Percentiles rank a stretch among this genome's conserved stretches.
These are phyloP conservation scores for Chloroidium sp. DNA, from an alignment of 163 green algal genomes.

Conservation along the genomic window DNA sequence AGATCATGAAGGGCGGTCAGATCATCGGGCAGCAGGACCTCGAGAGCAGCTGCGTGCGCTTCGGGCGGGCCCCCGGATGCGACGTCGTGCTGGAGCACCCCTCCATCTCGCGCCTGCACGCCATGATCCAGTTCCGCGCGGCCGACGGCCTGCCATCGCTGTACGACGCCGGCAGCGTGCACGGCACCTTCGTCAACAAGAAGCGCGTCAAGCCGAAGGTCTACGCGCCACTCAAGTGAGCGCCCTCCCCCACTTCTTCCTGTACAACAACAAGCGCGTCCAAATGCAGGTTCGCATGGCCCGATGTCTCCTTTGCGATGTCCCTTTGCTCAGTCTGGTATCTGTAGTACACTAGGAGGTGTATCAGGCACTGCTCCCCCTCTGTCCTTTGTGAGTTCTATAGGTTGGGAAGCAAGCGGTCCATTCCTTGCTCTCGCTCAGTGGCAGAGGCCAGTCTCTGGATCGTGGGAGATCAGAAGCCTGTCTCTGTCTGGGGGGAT, in stretches of 20 bases:
- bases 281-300: too few species aligned
- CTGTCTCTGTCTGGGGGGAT: too few species aligned
- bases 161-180: conserved; percentile 70
- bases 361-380: too few species aligned
- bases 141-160: conserved; percentile 51
- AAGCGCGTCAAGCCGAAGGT: conserved; percentile 45
- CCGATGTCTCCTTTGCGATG: too few species aligned
- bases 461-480: too few species aligned
- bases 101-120: conserved; percentile 65
- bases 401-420: too few species aligned
- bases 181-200: conserved; percentile 89
- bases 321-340: too few species aligned
- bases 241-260: neutral
- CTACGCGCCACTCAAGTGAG: conserved; percentile 34
- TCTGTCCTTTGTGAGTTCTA: too few species aligned
- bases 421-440: too few species aligned
- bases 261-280: neutral
- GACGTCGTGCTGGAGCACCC: conserved; percentile 84
- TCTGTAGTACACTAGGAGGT: too few species aligned
- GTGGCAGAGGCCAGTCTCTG: too few species aligned
- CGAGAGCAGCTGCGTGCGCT: conserved; percentile 45
- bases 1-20: conserved; percentile 62
- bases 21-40: conserved; percentile 38
- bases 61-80: conserved; percentile 56
- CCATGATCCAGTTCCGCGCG: conserved; percentile 71